Evolutionary conservation across 2,329 filamentous ascomycete species (phyloP), one percentile per base, ranked within the genome.

Genomic region (Xylaria sp.): DNA sequence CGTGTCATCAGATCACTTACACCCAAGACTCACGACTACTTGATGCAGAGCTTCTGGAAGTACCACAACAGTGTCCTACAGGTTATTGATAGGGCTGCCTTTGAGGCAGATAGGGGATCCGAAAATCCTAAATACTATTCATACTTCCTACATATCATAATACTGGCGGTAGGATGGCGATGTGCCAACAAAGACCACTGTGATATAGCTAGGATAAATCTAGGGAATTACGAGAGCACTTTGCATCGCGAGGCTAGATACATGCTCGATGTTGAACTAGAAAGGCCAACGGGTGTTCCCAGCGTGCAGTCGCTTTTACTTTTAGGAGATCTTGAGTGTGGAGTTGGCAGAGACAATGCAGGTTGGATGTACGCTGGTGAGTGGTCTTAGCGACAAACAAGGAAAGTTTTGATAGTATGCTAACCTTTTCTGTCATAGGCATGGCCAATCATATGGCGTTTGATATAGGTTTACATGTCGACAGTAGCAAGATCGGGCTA

Each of bases 1-100:
- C 71, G 71, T 42, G 58, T 72, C 5, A 72, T 71, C 54, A 61
- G 69, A 57, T 71, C 68, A n/a, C 69, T 72, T 11, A 56, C 71
- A 6, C 71, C 71, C 3, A 64, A 72, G 56, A 71, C 71, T 1
- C 59, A 71, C 15, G 68, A 72, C 49, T 64, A 67, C 20, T 59
- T 72, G 26, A 72, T 72, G 71, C 68, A 71, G 33, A 69, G 54
- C 23, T 72, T 71, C 49, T 72, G 71, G 71, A 64, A 67, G 13
- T 63, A 66, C 33, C 62, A 72, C 33, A 72, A 72, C 38, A 63
- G 44, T n/a, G 59, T 67, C n/a, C 36, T 71, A 4, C 71, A 67
- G 53, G 63, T 72, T 15, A 31, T 72, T 42, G 71, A 72, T 56
- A 65, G 36, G 59, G 49, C 56, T 17, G 66, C 64, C 2, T 72